Conservation (phyloP, 2,329 filamentous ascomycete genomes). For the Aspergillus felis region DNA sequence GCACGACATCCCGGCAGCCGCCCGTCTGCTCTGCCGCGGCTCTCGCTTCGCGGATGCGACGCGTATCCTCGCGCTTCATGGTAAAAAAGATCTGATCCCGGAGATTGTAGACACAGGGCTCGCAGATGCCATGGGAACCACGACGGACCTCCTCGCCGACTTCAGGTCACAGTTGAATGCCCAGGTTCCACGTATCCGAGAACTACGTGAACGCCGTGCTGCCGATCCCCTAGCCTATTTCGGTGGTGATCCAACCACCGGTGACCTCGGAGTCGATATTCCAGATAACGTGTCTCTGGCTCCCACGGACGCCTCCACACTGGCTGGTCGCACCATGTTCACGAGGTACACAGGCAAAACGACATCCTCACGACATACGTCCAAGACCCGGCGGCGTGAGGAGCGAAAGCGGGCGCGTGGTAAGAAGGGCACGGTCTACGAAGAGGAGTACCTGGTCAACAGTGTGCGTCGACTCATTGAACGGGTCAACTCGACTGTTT, state of each 20-base stretch:
- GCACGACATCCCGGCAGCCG: slow-evolving; percentile 63
- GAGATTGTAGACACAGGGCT: slow-evolving; percentile 73
- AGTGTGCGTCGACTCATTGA: slow-evolving; percentile 80
- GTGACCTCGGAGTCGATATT: slow-evolving; percentile 60
- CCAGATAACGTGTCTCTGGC: slow-evolving; percentile 93
- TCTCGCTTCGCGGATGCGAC: slow-evolving; percentile 87
- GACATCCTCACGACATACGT: slow-evolving; percentile 65
- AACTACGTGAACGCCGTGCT: slow-evolving; percentile 74
- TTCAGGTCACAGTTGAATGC: slow-evolving; percentile 80
- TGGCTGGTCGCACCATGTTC: slow-evolving; percentile 76
- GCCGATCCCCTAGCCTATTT: slow-evolving; percentile 87
- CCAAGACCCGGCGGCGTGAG: slow-evolving; percentile 82
- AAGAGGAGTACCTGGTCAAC: slow-evolving; percentile 94
- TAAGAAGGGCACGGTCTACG: slow-evolving; percentile 95
- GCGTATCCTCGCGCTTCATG: slow-evolving; percentile 64
- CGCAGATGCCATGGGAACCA: slow-evolving; percentile 72
- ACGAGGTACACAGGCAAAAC: slow-evolving; percentile 69
- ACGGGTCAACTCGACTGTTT: slow-evolving; percentile 67
- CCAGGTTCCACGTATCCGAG: slow-evolving; percentile 79
- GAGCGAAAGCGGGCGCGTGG: slow-evolving; percentile 92
- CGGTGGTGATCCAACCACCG: slow-evolving; percentile 64
- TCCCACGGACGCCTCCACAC: slow-evolving; percentile 75
- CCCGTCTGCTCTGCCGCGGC: slow-evolving; percentile 78
- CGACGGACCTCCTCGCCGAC: slow-evolving; percentile 88
- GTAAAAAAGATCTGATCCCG: slow-evolving; percentile 59